These are phyloP conservation scores for Leccinum griseonigrum DNA, from an alignment of 1,284 basidiomycete species.

Conservation along the genomic window DNA sequence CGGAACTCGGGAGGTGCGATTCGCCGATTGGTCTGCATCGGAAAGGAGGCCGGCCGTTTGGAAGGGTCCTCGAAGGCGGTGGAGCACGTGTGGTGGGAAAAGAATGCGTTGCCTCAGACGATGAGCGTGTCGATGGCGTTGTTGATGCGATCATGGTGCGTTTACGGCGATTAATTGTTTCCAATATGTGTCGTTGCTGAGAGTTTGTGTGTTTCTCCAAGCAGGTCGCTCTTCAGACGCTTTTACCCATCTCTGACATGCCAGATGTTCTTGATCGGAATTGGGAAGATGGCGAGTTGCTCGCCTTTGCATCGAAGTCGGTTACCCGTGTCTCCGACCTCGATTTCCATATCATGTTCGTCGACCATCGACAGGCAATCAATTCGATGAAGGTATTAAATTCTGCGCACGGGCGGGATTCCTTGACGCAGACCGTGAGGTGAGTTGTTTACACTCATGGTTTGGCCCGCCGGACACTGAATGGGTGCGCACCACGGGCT, in stretches of 20 bases:
- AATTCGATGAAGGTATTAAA: too few species aligned
- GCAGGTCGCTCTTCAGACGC: constrained; percentile 57
- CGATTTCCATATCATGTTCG: too few species aligned
- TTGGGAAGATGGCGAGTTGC: constrained; percentile 46
- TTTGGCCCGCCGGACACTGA: too few species aligned
- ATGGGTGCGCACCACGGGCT: too few species aligned
- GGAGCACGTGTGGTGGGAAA: constrained; percentile 70
- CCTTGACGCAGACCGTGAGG: too few species aligned
- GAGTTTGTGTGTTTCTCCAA: not conserved
- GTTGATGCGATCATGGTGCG: constrained; percentile 59
- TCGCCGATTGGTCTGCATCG: constrained; percentile 79
- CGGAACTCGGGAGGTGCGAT: constrained; percentile 82
- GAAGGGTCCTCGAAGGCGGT: constrained; percentile 77
- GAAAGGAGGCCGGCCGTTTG: constrained; percentile 71
- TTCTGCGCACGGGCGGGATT: too few species aligned
- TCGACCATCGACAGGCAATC: too few species aligned
- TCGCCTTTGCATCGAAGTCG: constrained; percentile 54
- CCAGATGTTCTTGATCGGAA: constrained; percentile 51
- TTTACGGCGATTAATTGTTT: constrained; percentile 4
- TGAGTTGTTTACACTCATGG: too few species aligned
- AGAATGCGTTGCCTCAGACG: constrained; percentile 46
- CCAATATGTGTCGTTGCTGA: not conserved
- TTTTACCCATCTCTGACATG: constrained; percentile 55
- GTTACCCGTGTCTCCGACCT: constrained; percentile 23
- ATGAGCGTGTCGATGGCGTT: constrained; percentile 40